Base-by-base conservation (phyloP, 2,329 filamentous ascomycete genomes). In the Lecanicillium sp. region DNA sequence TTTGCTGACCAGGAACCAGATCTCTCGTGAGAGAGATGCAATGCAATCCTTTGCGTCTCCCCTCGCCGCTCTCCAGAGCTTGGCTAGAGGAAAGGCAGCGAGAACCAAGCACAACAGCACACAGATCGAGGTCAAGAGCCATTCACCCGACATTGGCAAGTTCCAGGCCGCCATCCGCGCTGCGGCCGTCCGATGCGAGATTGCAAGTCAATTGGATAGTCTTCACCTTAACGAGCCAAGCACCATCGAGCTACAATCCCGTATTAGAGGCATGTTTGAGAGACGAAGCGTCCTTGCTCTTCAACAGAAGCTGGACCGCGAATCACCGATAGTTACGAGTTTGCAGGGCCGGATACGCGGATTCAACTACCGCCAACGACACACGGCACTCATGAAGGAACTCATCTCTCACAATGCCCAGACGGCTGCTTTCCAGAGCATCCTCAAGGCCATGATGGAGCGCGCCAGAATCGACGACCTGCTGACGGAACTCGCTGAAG, bases 361-460 rank as follows among this genome's bases (percentile, higher is more conserved):
- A n/a, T 79, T 72, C 56, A 62, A 84, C 14, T 75, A 75, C 56
- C 78, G 88, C 49, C 72, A 82, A 51, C 65, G 77, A 38, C 78
- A 85, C 29, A 67, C 70, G 40, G 71, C 74, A 2, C 73, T 91
- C 37, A 74, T 95, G 12, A 78, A 83, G 14, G 77, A 86, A 35
- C 78, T 97, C 21, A 71, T 82, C 44, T 79, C 81, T 2, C 79
- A 87, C 56, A 80, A 84, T 30, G 72, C 80, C 0, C 78, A 83
- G 52, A 78, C 90, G 32, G 68, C 81, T 20, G 70, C 81, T 26
- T 72, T 96, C 2, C 93, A 98, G 65, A 81, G 82, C 23, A 69
- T 90, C 7, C 75, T 82, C 26, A 81, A 91, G 51, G 90, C 88
- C 1, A 87, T 94, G 76, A 75, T 95, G 54, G 71, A 87, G 33